A percentile compares a stretch with the other conserved stretches of the same genome.
phyloP scores from a whole-genome alignment of 2,329 filamentous ascomycete genomes.

The Coniochaeta prunicola region DNA sequence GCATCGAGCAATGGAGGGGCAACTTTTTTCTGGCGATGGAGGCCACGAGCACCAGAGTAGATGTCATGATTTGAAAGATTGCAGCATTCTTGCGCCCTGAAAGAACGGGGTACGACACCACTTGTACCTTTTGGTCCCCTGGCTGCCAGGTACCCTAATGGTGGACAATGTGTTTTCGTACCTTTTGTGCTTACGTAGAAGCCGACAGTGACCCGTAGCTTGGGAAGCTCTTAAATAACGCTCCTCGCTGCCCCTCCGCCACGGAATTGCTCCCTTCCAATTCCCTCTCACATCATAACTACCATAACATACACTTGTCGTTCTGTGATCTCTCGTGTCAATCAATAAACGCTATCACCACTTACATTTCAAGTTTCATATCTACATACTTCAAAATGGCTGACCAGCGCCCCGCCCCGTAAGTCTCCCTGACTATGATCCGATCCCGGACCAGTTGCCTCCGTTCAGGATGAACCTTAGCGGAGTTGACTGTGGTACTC shows the following conservation, averaged over 20 bases:
- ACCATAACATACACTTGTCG: neutral
- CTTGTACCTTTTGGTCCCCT: no score
- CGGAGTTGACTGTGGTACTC: no score
- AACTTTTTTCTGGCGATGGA: neutral
- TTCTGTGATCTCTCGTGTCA: neutral
- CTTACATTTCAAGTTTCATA: neutral
- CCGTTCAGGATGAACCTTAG: neutral
- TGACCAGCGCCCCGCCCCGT: constrained; percentile 24
- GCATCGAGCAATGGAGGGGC: constrained; percentile 18
- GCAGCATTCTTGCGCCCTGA: neutral
- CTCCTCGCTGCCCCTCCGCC: neutral
- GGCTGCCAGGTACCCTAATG: neutral
- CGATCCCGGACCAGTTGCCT: neutral
- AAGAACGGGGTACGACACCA: no score
- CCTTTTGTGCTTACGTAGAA: neutral
- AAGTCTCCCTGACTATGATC: constrained; percentile 10
- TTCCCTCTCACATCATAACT: neutral
- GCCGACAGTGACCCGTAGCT: neutral
- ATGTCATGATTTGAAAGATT: neutral
- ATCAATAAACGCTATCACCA: neutral
- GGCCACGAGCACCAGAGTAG: no score
- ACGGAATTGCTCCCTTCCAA: neutral
- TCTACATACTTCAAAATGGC: constrained; percentile 22
- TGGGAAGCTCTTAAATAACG: neutral
- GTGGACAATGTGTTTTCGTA: neutral